A percentile compares a stretch with the other conserved stretches of the same genome.
phyloP scores from a whole-genome alignment of 345 rosid species.

The Eucalyptus microcorys region DNA sequence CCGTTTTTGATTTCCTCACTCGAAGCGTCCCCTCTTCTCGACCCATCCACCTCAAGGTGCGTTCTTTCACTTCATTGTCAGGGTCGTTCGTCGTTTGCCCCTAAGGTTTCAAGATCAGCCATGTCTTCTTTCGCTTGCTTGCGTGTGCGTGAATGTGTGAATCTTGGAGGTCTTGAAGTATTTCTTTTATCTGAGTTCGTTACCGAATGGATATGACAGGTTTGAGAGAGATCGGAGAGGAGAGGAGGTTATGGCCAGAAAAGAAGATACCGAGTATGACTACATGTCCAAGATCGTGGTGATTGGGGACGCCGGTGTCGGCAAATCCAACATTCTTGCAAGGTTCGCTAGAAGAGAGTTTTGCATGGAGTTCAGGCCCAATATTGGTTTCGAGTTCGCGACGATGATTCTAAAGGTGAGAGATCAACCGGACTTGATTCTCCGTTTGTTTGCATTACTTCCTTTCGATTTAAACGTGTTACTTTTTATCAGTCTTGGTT shows the following conservation, averaged over 20 bases:
- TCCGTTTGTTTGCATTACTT: background rate
- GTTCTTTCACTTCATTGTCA: background rate
- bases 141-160: background rate
- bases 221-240: conserved; percentile 5
- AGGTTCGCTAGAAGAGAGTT: conserved; percentile 66
- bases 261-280: conserved; percentile 61
- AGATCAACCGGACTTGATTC: background rate
- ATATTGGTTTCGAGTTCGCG: conserved; percentile 69
- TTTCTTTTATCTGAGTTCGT: background rate
- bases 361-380: conserved; percentile 66
- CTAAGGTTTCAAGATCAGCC: background rate
- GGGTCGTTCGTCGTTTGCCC: background rate
- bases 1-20: background rate
- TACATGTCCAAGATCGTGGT: conserved; percentile 68
- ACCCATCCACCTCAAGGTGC: background rate
- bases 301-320: conserved; percentile 76
- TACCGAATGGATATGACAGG: background rate
- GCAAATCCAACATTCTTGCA: conserved; percentile 66
- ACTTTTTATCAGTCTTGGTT: background rate
- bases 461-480: background rate
- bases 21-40: background rate
- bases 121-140: background rate
- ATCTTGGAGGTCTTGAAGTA: background rate
- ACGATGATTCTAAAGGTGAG: conserved; percentile 53
- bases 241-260: conserved; percentile 27